These are phyloP conservation scores for Metschnikowia matae DNA, from an alignment of 805 yeast species.

Conservation along the genomic window DNA sequence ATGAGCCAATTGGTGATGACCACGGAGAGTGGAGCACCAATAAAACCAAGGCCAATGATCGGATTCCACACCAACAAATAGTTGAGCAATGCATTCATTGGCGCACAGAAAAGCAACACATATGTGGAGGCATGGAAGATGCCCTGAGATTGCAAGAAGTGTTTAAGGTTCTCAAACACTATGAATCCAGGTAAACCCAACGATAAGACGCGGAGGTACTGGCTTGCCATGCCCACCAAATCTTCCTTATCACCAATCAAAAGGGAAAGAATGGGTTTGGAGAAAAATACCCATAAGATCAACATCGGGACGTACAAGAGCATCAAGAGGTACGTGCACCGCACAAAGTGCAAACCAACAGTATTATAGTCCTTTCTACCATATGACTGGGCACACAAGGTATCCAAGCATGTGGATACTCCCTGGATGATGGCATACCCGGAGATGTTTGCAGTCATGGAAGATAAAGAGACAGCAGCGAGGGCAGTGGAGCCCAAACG, in stretches of 20 bases:
- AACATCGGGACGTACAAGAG: slow-evolving; percentile 53
- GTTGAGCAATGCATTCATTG: slow-evolving; percentile 64
- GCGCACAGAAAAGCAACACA: slow-evolving; percentile 66
- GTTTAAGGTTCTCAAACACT: slow-evolving; percentile 66
- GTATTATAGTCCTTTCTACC: slow-evolving; percentile 61
- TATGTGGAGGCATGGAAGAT: slow-evolving; percentile 77
- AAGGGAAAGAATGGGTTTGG: slow-evolving; percentile 43
- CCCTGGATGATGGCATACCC: slow-evolving; percentile 77
- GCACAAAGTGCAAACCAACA: slow-evolving; percentile 66
- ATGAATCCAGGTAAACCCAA: slow-evolving; percentile 74
- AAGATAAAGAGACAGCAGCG: slow-evolving; percentile 71
- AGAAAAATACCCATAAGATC: slow-evolving; percentile 56
- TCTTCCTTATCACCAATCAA: slow-evolving; percentile 26
- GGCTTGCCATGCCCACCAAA: slow-evolving; percentile 49
- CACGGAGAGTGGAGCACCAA: slow-evolving; percentile 76
- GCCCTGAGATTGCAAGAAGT: slow-evolving; percentile 73
- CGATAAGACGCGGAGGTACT: slow-evolving; percentile 51
- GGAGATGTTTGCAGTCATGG: slow-evolving; percentile 75
- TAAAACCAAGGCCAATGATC: slow-evolving; percentile 54
- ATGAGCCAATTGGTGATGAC: slow-evolving; percentile 67
- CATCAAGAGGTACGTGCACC: slow-evolving; percentile 58
- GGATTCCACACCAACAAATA: slow-evolving; percentile 66
- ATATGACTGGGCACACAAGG: slow-evolving; percentile 73
- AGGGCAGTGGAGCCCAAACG: slow-evolving; percentile 65
- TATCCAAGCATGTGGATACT: slow-evolving; percentile 72